Evolutionary conservation across 2,329 filamentous ascomycete genomes (phyloP).

Genomic region (Elsinoe ampelina): DNA sequence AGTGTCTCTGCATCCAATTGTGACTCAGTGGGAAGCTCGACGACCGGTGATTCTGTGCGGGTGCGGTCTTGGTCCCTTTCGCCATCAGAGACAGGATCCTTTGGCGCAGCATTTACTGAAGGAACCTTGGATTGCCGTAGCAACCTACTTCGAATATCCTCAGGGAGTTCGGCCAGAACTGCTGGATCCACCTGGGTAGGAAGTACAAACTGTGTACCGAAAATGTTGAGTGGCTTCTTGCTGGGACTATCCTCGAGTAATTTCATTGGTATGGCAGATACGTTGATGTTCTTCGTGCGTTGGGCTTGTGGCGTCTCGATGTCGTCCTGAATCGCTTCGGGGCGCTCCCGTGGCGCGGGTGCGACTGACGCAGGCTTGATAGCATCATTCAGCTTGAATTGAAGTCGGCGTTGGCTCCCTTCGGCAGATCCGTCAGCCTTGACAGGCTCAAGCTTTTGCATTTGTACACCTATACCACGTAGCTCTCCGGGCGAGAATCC

Average conservation of each 20-base stretch:
- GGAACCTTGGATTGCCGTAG: constrained; percentile 44
- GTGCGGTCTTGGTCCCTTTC: constrained; percentile 20
- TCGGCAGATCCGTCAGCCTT: constrained; percentile 52
- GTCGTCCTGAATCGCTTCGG: constrained; percentile 40
- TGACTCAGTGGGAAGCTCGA: constrained; percentile 51
- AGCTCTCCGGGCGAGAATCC: constrained; percentile 83
- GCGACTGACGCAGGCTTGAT: constrained; percentile 25
- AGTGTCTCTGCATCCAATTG: constrained; percentile 82
- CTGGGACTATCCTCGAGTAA: constrained; percentile 39
- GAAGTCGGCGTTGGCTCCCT: constrained; percentile 69
- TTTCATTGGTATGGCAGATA: constrained; percentile 29
- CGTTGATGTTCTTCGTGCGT: constrained; percentile 22
- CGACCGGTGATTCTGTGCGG: constrained; percentile 24
- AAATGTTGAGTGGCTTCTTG: constrained; percentile 64
- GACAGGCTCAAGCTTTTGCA: constrained; percentile 81
- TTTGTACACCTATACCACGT: constrained; percentile 83
- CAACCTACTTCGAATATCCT: constrained; percentile 70
- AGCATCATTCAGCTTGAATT: constrained; percentile 52
- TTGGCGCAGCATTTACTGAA: constrained; percentile 11
- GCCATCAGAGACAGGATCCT: constrained; percentile 14
- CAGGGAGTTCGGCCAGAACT: constrained; percentile 75
- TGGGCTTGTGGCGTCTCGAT: constrained; percentile 31
- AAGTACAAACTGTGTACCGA: constrained; percentile 85
- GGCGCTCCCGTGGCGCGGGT: constrained; percentile 12
- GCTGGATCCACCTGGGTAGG: constrained; percentile 71